Evolutionary conservation across 352 stramenopile species (phyloP).

Genomic region (Phytophthora macrochlamydospora): DNA sequence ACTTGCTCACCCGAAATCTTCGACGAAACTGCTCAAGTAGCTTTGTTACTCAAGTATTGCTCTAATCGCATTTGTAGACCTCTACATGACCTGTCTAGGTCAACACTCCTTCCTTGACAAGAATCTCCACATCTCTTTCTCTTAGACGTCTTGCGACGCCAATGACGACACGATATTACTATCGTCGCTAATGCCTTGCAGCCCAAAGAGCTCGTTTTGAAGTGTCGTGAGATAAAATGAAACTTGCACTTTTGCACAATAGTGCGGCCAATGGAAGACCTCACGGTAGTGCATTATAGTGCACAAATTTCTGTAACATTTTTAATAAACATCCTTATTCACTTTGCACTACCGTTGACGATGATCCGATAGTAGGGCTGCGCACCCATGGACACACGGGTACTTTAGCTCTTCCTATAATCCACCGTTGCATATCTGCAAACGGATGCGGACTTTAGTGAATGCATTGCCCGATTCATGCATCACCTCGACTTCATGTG

Average conservation of each 20-base stretch:
- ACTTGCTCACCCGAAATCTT: conserved; percentile 1
- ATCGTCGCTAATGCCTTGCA: neutral
- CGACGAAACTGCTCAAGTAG: conserved; percentile 5
- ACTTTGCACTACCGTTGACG: conserved; percentile 2
- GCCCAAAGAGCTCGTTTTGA: neutral
- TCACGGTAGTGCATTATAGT: neutral
- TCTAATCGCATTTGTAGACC: conserved; percentile 1
- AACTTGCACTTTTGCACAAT: neutral
- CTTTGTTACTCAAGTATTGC: neutral
- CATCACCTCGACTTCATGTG: no score
- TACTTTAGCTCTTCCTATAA: no score
- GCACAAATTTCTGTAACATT: neutral
- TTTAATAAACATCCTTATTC: neutral
- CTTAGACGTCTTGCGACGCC: neutral
- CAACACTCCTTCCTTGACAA: neutral
- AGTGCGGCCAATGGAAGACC: neutral
- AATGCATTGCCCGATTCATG: no score
- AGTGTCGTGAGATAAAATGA: neutral
- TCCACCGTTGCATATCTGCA: no score
- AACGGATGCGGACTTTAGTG: no score
- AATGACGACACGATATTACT: neutral
- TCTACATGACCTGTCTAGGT: neutral
- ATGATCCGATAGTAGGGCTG: no score
- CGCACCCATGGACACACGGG: no score
- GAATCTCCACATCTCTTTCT: conserved; percentile 4